Evolutionary conservation across 2,329 filamentous ascomycete species (phyloP).

Genomic region (Microthyrium microscopicum): DNA sequence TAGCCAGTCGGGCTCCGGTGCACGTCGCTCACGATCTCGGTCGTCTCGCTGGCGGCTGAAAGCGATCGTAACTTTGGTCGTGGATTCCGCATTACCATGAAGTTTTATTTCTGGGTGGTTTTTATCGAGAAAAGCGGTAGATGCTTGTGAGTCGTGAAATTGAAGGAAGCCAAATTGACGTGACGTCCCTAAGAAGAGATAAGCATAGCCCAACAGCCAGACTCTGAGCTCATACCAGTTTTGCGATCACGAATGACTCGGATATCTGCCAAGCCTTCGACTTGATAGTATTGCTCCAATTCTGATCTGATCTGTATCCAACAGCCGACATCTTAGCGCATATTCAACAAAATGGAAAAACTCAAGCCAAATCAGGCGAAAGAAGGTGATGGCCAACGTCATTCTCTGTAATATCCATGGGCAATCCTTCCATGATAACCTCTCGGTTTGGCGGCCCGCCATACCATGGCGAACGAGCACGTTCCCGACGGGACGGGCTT

Average conservation of each 20-base stretch:
- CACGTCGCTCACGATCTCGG: constrained; percentile 1
- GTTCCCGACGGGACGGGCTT: neutral
- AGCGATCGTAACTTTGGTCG: neutral
- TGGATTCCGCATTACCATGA: too few relatives aligned
- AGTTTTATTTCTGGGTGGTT: too few relatives aligned
- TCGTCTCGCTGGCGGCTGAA: too few relatives aligned
- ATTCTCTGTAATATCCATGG: neutral
- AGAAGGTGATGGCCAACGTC: too few relatives aligned
- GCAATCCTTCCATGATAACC: neutral
- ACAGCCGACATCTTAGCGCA: neutral
- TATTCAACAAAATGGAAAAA: neutral
- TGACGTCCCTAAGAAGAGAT: neutral
- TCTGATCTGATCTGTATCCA: neutral
- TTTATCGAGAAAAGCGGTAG: neutral
- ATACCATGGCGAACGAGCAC: too few relatives aligned
- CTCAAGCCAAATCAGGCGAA: too few relatives aligned
- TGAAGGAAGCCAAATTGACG: neutral
- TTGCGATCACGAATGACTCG: neutral
- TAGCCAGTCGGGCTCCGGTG: neutral
- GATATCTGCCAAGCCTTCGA: neutral
- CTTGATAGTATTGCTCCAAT: neutral
- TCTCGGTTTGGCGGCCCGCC: neutral
- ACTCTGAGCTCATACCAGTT: neutral
- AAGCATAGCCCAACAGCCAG: neutral
- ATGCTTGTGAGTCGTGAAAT: neutral